Conservation (phyloP, 2,329 filamentous ascomycete species). For the Hymenoscyphus infarciens region DNA sequence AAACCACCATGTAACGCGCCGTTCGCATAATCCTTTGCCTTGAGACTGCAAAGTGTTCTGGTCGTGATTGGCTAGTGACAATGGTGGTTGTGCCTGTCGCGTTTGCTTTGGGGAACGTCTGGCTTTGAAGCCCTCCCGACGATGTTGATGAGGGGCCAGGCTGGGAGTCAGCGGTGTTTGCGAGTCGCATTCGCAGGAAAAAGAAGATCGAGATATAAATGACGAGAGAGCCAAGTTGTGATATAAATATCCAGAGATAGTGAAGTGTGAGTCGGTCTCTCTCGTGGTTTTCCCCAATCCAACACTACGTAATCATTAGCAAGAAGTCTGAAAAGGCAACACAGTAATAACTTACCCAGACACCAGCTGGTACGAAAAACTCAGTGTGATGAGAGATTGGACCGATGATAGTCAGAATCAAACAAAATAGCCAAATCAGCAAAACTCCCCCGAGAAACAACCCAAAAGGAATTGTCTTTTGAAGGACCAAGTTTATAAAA, state of each 20-base stretch:
- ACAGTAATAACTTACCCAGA: conserved; percentile 41
- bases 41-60: conserved; percentile 20
- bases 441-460: conserved; percentile 37
- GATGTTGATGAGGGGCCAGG: not conserved
- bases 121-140: not conserved
- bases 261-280: conserved; percentile 48
- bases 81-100: conserved; percentile 20
- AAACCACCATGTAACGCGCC: conserved; percentile 49
- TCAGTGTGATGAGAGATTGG: conserved; percentile 41
- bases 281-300: conserved; percentile 46
- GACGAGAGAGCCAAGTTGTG: conserved; percentile 48
- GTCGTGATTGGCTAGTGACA: conserved; percentile 4
- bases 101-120: conserved; percentile 6
- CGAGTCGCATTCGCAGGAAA: conserved; percentile 28
- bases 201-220: conserved; percentile 43
- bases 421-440: conserved; percentile 38
- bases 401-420: conserved; percentile 40
- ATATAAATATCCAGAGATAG: conserved; percentile 54
- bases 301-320: conserved; percentile 41
- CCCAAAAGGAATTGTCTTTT: conserved; percentile 40
- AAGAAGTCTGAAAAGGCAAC: not conserved
- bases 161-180: conserved; percentile 3
- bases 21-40: conserved; percentile 34
- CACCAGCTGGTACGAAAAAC: conserved; percentile 48
- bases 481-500: conserved; percentile 47